Conservation (phyloP, 2,329 filamentous ascomycete genomes). For the Teratosphaeria zuluensis region DNA sequence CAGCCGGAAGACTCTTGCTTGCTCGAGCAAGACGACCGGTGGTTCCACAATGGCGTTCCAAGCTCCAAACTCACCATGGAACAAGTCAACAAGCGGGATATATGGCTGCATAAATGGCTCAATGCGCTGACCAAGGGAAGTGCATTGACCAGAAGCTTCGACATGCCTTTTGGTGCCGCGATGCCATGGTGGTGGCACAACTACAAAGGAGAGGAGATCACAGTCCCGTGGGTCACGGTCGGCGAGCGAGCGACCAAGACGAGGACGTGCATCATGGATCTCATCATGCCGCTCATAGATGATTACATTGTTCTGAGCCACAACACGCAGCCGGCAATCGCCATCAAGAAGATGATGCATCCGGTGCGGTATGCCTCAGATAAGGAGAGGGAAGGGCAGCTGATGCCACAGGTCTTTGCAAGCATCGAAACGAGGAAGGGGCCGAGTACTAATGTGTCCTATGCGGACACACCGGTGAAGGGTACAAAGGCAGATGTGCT, state of each 20-base stretch:
- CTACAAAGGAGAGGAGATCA: constrained; percentile 6
- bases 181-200: constrained; percentile 7
- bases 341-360: background rate
- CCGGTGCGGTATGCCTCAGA: constrained; percentile 6
- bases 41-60: constrained; percentile 6
- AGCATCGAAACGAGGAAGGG: constrained; percentile 1
- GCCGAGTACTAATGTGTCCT: background rate
- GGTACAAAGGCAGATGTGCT: background rate
- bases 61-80: constrained; percentile 1
- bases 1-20: constrained; percentile 3
- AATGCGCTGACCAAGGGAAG: constrained; percentile 1
- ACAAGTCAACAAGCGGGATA: constrained; percentile 3
- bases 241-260: background rate
- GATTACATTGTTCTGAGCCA: constrained; percentile 11
- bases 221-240: background rate
- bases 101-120: constrained; percentile 5
- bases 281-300: constrained; percentile 9
- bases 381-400: background rate
- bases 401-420: constrained; percentile 1
- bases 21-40: background rate
- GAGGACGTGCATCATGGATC: constrained; percentile 7
- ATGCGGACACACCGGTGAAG: background rate
- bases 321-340: constrained; percentile 3
- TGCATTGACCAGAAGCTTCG: constrained; percentile 2
- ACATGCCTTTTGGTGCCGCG: constrained; percentile 6